These are phyloP conservation scores for Syzygium oleosum DNA, from an alignment of 345 rosid species.

Conservation along the genomic window DNA sequence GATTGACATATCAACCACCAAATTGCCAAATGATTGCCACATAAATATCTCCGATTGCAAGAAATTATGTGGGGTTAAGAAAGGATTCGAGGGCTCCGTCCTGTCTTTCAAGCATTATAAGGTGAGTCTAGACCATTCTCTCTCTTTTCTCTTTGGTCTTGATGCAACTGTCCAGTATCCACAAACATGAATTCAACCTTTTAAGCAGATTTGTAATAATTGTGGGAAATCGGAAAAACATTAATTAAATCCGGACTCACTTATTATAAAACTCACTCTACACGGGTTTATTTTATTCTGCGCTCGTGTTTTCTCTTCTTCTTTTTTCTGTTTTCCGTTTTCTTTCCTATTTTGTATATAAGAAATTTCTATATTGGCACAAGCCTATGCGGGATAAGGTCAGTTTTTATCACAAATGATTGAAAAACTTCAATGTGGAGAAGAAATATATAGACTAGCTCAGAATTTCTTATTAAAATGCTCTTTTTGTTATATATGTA, in stretches of 20 bases:
- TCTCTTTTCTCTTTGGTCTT: neutral
- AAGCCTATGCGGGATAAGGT: neutral
- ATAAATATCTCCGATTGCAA: accelerated
- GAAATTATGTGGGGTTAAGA: neutral
- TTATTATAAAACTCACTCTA: neutral
- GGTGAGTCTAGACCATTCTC: neutral
- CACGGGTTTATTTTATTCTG: neutral
- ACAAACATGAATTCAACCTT: neutral
- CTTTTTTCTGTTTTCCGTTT: neutral
- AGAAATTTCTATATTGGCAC: neutral
- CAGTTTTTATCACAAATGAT: neutral
- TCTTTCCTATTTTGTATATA: neutral
- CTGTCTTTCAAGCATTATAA: neutral
- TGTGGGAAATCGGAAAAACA: no score
- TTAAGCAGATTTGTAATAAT: no score
- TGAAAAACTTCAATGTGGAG: neutral
- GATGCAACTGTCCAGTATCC: neutral
- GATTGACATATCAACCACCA: neutral
- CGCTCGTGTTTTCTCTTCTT: neutral
- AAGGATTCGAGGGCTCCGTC: neutral
- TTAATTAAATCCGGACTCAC: accelerated
- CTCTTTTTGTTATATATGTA: neutral
- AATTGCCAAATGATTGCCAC: neutral
- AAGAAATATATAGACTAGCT: neutral
- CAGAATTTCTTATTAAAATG: neutral